Evolutionary conservation across 2,329 filamentous ascomycete species (phyloP), one percentile per base, ranked within the genome.

Genomic region (Cercospora nicotianae): DNA sequence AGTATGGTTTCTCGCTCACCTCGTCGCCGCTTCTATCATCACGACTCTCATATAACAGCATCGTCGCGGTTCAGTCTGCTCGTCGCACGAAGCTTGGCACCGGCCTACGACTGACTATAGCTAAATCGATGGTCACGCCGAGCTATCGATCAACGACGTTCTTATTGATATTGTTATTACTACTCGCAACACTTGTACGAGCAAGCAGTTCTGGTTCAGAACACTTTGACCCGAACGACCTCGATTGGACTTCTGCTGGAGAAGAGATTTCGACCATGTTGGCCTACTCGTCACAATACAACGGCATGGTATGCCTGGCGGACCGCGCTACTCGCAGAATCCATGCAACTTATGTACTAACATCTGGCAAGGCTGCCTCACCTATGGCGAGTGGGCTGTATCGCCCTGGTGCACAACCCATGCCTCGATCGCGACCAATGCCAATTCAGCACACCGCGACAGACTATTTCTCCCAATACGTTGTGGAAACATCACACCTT

Each of bases 201-300:
- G 61, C 67, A 33, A 61, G 58, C 18, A 33, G 61, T 59, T n/a
- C 60, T 20, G 64, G 67, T 36, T 45, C 61, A n/a, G 64, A 65
- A n/a, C 12, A 61, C 57, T 60, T 64, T 20, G 55, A 67, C n/a
- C 9, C 39, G 31, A 63, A 30, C 60, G 45, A 69, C 33, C 63
- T 67, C 60, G 13, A 33, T 28, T 67, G 64, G 62, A 58, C 68
- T 30, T 48, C 39, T 51, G 53, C 62, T 33, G 63, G 63, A 59
- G 63, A 63, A 18, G 59, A 66, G 30, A 53, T 69, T 31, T 51
- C 66, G 13, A 61, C 57, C 42, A 67, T 66, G 57, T 60, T 69
- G 48, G 64, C 64, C 31, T 65, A 67, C 31, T 30, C 55, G 7
- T 30, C 55, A 7, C 65, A 64, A 33, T 65, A 36, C 45, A 58